phyloP scores from a whole-genome alignment of 345 rosid genomes.

The Camelina sativa region DNA sequence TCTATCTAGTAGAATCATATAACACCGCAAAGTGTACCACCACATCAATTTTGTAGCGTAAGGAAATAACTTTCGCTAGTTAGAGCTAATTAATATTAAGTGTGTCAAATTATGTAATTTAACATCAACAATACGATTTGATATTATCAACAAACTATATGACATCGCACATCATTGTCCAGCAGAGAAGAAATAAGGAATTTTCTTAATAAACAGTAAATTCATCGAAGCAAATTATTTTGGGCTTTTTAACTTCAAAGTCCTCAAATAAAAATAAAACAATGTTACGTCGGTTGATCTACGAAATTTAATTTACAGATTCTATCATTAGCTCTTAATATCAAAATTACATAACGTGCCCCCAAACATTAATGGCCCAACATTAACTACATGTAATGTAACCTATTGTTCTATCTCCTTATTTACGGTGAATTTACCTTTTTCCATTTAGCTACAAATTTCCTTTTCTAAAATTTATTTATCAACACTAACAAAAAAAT shows the following conservation, averaged over 20 bases:
- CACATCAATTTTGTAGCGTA: background rate
- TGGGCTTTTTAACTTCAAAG: background rate
- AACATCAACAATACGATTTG: background rate
- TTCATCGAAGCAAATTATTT: background rate
- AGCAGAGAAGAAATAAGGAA: background rate
- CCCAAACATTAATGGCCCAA: background rate
- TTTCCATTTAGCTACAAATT: too few relatives aligned
- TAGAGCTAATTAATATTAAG: background rate
- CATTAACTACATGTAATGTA: background rate
- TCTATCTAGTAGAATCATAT: too few relatives aligned
- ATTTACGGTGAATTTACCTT: too few relatives aligned
- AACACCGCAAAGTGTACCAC: background rate
- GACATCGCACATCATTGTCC: background rate
- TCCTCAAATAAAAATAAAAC: background rate
- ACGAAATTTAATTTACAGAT: background rate
- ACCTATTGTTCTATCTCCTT: background rate
- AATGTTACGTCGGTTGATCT: too few relatives aligned
- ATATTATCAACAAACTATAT: background rate
- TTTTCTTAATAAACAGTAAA: background rate
- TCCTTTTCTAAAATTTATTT: too few relatives aligned
- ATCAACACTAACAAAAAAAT: too few relatives aligned
- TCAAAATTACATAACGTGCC: background rate
- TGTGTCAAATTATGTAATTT: too few relatives aligned
- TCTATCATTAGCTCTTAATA: constrained; percentile 1
- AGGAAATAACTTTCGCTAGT: background rate